Conservation (phyloP, 345 rosid species). For the Salix viminalis region DNA sequence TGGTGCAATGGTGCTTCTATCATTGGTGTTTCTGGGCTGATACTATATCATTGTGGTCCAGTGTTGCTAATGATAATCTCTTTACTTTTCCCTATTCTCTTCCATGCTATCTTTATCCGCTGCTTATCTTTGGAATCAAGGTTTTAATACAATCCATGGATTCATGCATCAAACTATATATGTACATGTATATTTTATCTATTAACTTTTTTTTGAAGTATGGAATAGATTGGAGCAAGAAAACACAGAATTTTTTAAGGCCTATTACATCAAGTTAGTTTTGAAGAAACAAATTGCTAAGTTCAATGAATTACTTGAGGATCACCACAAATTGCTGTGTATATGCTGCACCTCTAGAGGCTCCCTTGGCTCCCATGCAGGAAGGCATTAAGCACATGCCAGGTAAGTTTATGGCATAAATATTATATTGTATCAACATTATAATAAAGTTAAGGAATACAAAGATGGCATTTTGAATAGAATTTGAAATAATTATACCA, state of each 20-base stretch:
- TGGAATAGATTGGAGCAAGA: slow-evolving; percentile 32
- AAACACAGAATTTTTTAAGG: slow-evolving; percentile 24
- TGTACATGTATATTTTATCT: not conserved
- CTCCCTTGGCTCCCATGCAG: slow-evolving; percentile 7
- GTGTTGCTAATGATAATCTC: not conserved
- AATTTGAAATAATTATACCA: not conserved
- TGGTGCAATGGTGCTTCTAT: not conserved
- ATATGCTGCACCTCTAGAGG: not conserved
- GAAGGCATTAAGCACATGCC: slow-evolving; percentile 11
- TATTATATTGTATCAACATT: not conserved
- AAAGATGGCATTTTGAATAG: not conserved
- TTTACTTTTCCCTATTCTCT: not conserved
- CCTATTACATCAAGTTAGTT: slow-evolving; percentile 19
- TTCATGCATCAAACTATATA: no score
- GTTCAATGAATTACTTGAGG: slow-evolving; percentile 28
- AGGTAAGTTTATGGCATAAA: slow-evolving; percentile 5
- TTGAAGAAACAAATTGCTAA: slow-evolving; percentile 22
- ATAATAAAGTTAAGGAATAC: not conserved
- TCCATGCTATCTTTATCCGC: not conserved
- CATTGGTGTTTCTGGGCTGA: not conserved
- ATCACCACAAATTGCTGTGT: slow-evolving; percentile 6
- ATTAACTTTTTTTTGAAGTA: slow-evolving; percentile 9
- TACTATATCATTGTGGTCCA: not conserved
- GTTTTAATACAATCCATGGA: no score
- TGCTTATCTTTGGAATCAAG: not conserved